These are phyloP conservation scores for Colletotrichum neosansevieriae DNA, from an alignment of 2,329 filamentous ascomycete species.

Conservation along the genomic window DNA sequence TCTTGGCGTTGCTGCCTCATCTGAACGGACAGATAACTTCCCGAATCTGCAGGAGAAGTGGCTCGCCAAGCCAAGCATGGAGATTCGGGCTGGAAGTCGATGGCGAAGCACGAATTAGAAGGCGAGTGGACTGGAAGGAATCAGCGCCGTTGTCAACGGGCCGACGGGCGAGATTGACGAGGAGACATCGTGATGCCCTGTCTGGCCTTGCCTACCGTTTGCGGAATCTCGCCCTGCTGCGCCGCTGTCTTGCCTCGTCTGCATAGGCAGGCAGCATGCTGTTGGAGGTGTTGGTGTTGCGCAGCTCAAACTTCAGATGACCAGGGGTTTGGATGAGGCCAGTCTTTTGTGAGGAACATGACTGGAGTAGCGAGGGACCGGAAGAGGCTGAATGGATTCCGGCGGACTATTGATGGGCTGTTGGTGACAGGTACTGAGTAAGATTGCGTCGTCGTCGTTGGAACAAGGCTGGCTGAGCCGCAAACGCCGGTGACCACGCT, in stretches of 20 bases:
- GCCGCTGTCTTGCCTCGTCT: constrained; percentile 5
- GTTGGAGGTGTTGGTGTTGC: not conserved
- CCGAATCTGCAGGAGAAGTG: constrained; percentile 14
- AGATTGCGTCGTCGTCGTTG: constrained; percentile 10
- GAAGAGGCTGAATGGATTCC: not conserved
- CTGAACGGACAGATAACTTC: not conserved
- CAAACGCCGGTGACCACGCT: constrained; percentile 14
- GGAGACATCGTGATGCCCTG: not conserved
- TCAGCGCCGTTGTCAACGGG: constrained; percentile 3
- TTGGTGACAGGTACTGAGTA: constrained; percentile 3
- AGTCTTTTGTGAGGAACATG: not conserved
- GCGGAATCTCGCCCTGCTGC: not conserved
- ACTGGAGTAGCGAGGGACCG: constrained; percentile 5
- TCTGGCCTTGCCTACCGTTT: not conserved
- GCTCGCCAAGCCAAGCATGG: constrained; percentile 26
- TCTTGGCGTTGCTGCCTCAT: not conserved
- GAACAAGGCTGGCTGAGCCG: constrained; percentile 24
- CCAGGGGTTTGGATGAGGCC: constrained; percentile 8
- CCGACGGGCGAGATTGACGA: constrained; percentile 28
- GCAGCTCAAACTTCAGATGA: constrained; percentile 17
- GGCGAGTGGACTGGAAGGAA: constrained; percentile 6
- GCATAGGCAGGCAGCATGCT: not conserved
- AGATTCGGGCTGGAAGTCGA: constrained; percentile 4
- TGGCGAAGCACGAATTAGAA: not conserved
- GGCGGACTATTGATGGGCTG: not conserved